Conservation (phyloP, 371 early-diverging fungal species). For the Homolaphlyctis polyrhiza region DNA sequence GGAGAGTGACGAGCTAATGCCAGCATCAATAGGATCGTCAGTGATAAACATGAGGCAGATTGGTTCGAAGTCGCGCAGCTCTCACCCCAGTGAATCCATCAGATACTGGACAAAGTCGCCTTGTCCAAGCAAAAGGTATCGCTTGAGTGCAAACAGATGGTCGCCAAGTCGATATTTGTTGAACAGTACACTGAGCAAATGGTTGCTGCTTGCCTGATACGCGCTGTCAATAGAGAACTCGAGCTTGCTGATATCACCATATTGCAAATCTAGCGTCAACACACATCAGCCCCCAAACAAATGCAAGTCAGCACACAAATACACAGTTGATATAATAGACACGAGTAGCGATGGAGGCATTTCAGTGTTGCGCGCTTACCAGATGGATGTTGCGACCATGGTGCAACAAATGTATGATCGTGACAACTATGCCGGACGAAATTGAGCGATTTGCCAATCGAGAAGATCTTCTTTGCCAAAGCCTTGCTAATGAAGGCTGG, state of each 20-base stretch:
- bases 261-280: conserved; percentile 39
- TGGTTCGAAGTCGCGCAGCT: too few relatives aligned
- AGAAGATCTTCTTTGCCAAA: conserved; percentile 82
- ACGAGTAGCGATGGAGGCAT: neutral
- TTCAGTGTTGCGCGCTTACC: neutral
- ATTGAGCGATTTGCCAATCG: conserved; percentile 90
- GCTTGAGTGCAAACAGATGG: conserved; percentile 79
- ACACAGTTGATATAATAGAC: neutral
- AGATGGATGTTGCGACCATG: neutral
- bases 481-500: conserved; percentile 73
- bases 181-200: conserved; percentile 67
- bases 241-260: conserved; percentile 65
- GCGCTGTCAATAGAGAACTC: conserved; percentile 71
- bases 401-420: conserved; percentile 41
- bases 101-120: conserved; percentile 93
- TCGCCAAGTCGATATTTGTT: conserved; percentile 74
- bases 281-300: neutral
- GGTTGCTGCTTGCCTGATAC: conserved; percentile 64
- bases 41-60: neutral
- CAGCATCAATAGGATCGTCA: neutral
- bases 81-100: conserved; percentile 77
- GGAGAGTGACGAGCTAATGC: conserved; percentile 22
- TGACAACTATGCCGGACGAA: conserved; percentile 85
- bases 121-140: conserved; percentile 87
- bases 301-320: neutral